Percentiles rank a stretch among this genome's conserved stretches.
Evolutionary conservation across 2,329 filamentous ascomycete genomes (phyloP).

Genomic region (Hypoxylon sp.): DNA sequence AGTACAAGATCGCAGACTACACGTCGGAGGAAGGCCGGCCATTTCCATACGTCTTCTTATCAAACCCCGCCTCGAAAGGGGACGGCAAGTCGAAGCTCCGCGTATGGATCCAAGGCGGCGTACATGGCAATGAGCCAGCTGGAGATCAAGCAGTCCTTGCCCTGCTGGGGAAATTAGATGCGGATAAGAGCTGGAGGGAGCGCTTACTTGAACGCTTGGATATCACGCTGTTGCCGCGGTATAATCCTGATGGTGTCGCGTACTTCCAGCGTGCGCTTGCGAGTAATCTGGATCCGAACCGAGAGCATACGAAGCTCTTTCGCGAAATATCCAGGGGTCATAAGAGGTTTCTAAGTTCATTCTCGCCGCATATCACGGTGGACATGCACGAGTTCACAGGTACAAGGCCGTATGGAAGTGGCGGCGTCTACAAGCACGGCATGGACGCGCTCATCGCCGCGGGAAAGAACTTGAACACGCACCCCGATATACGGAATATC

Average conservation of each 20-base stretch:
- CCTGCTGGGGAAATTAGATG: slow-evolving; percentile 48
- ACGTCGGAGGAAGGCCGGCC: slow-evolving; percentile 51
- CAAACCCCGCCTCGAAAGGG: slow-evolving; percentile 34
- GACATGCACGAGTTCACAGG: slow-evolving; percentile 54
- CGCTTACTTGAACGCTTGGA: slow-evolving; percentile 46
- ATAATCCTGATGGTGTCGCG: slow-evolving; percentile 49
- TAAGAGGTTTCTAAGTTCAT: slow-evolving; percentile 50
- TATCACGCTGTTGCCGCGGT: slow-evolving; percentile 47
- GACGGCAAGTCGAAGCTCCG: slow-evolving; percentile 42
- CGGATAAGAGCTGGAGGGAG: slow-evolving; percentile 42
- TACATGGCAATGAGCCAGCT: slow-evolving; percentile 50
- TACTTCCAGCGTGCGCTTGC: slow-evolving; percentile 49
- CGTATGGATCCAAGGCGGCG: slow-evolving; percentile 49
- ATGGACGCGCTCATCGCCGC: slow-evolving; percentile 51
- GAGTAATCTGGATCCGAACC: slow-evolving; percentile 49
- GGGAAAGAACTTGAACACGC: slow-evolving; percentile 51
- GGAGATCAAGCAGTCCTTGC: slow-evolving; percentile 49
- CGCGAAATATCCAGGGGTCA: slow-evolving; percentile 50
- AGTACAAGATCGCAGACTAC: slow-evolving; percentile 48
- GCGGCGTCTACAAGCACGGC: slow-evolving; percentile 49
- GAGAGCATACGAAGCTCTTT: slow-evolving; percentile 51
- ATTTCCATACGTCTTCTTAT: slow-evolving; percentile 47
- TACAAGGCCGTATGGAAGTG: slow-evolving; percentile 40
- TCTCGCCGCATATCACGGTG: slow-evolving; percentile 51
- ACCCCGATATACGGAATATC: slow-evolving; percentile 49